Evolutionary conservation across 345 rosid species (phyloP).

Genomic region (Triadica sebifera): DNA sequence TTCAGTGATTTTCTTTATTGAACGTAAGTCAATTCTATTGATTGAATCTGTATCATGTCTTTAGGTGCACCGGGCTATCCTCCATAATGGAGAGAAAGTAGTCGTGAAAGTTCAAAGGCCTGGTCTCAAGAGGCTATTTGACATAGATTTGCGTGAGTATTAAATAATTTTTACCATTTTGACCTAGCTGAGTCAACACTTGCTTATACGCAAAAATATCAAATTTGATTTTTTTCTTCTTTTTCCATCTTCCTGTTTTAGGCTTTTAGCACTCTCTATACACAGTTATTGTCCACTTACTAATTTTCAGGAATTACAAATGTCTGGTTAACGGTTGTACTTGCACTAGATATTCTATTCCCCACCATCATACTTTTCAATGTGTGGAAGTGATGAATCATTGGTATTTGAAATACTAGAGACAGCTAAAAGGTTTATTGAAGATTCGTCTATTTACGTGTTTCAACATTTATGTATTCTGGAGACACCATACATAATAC

Average conservation of each 20-base stretch:
- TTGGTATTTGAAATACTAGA: neutral
- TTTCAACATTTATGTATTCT: neutral
- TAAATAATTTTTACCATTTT: slow-evolving; percentile 4
- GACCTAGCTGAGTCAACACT: neutral
- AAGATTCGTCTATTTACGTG: neutral
- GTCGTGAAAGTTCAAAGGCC: slow-evolving; percentile 95
- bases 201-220: neutral
- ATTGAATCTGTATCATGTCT: slow-evolving; percentile 27
- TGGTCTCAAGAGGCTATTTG: slow-evolving; percentile 88
- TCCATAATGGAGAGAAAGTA: slow-evolving; percentile 89
- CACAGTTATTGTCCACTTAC: neutral
- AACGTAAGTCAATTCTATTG: slow-evolving; percentile 5
- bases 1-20: neutral
- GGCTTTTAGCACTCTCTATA: neutral
- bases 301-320: neutral
- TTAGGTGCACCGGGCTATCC: slow-evolving; percentile 88
- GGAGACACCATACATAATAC: neutral
- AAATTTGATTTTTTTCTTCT: neutral
- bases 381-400: neutral
- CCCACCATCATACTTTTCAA: neutral
- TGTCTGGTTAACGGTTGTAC: neutral
- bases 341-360: neutral
- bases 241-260: neutral
- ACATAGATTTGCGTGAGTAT: slow-evolving; percentile 80
- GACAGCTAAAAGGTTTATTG: neutral